phyloP scores from a whole-genome alignment of 441 rosid genomes.

The Dalechampia spathulata region DNA sequence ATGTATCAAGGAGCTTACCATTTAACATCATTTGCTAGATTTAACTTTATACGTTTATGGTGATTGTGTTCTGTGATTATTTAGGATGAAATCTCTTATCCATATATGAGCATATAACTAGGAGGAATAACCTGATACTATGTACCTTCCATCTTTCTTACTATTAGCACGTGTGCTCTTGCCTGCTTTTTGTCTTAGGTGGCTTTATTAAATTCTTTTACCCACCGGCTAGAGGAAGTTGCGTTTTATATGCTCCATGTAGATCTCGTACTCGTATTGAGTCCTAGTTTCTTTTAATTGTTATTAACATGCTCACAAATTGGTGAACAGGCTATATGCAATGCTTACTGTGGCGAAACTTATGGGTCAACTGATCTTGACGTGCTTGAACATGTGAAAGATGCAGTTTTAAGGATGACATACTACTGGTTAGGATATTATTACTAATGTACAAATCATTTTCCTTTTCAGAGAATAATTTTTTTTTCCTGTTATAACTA shows the following conservation, averaged over 20 bases:
- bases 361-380: slow-evolving; percentile 59
- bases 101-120: slow-evolving; percentile 1
- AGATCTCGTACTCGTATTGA: not conserved
- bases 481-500: not conserved
- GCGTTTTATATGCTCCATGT: not conserved
- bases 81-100: not conserved
- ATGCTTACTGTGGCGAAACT: slow-evolving; percentile 72
- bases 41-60: too few relatives aligned
- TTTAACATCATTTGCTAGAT: too few relatives aligned
- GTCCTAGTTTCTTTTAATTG: not conserved
- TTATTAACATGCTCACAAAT: slow-evolving; percentile 10
- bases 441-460: not conserved
- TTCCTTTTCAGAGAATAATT: slow-evolving; percentile 5
- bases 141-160: not conserved
- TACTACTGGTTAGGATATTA: slow-evolving; percentile 70
- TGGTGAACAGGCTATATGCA: slow-evolving; percentile 69
- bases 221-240: not conserved
- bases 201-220: not conserved
- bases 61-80: not conserved
- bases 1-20: too few relatives aligned
- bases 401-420: slow-evolving; percentile 80
- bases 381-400: slow-evolving; percentile 65
- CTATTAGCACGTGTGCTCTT: not conserved
- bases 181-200: not conserved
- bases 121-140: not conserved